phyloP scores from a whole-genome alignment of 352 stramenopile genomes.

The Phytopythium cucurbitacearum region DNA sequence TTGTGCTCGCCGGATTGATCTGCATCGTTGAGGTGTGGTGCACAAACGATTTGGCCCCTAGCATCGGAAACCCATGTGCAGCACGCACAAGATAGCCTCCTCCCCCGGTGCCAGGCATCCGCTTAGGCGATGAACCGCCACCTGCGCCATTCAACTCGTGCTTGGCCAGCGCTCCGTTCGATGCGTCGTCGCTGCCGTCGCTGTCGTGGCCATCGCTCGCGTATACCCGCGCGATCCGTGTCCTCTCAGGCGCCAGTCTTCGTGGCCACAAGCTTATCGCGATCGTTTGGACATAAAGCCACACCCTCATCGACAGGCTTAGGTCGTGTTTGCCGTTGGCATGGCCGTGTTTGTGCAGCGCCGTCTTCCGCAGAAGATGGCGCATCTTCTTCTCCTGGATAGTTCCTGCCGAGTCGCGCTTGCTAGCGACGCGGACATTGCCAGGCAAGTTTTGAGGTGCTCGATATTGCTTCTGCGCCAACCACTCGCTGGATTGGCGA shows the following conservation, averaged over 20 bases:
- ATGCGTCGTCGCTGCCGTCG: background rate
- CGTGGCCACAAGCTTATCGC: too few species aligned
- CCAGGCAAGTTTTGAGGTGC: too few species aligned
- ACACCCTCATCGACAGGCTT: too few species aligned
- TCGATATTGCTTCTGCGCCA: background rate
- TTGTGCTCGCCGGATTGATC: constrained; percentile 44
- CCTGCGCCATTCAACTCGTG: too few species aligned
- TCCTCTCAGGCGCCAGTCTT: too few species aligned
- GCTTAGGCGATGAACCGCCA: too few species aligned
- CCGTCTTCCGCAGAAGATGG: constrained; percentile 29
- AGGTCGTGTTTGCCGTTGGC: too few species aligned
- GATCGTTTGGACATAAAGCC: too few species aligned
- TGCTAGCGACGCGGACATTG: background rate
- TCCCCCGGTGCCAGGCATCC: background rate
- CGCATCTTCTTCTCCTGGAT: constrained; percentile 38
- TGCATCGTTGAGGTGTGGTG: constrained; percentile 39
- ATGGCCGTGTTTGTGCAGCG: background rate
- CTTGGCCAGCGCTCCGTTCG: too few species aligned
- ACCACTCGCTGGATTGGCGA: background rate
- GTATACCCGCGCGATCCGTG: background rate
- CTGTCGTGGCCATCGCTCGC: background rate
- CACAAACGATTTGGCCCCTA: constrained; percentile 39
- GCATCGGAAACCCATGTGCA: constrained; percentile 12
- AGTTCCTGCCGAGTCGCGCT: constrained; percentile 19
- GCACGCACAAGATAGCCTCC: background rate